Percentiles rank a stretch among this genome's conserved stretches.
Conservation (phyloP, 1,284 basidiomycete genomes). For the Cutaneotrichosporon cutaneum region DNA sequence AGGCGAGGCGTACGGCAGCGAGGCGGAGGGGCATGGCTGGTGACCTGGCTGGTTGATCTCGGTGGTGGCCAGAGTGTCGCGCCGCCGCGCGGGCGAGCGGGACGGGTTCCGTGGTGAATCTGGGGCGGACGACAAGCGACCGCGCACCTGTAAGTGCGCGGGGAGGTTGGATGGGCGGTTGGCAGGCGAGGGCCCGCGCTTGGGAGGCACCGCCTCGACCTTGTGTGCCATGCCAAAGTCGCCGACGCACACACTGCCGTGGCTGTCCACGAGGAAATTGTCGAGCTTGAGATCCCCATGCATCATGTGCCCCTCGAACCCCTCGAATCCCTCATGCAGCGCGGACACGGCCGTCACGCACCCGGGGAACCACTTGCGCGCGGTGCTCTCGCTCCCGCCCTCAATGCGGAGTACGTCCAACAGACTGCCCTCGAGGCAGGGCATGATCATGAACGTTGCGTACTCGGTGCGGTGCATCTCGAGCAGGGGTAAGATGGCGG, state of each 20-base stretch:
- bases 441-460: constrained; percentile 79
- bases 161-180: constrained; percentile 11
- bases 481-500: constrained; percentile 75
- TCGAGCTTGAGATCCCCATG: constrained; percentile 96
- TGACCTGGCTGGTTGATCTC: constrained; percentile 1
- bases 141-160: constrained; percentile 1
- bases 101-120: neutral
- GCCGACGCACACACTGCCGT: constrained; percentile 57
- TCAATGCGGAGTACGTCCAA: constrained; percentile 74
- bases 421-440: constrained; percentile 76
- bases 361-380: constrained; percentile 84
- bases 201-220: neutral
- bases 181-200: constrained; percentile 20
- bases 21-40: constrained; percentile 68
- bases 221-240: constrained; percentile 52
- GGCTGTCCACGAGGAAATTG: constrained; percentile 87
- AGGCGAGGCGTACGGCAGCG: constrained; percentile 84
- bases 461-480: constrained; percentile 61
- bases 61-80: constrained; percentile 13
- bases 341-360: constrained; percentile 82
- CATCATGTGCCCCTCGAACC: constrained; percentile 64
- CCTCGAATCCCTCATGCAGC: constrained; percentile 64
- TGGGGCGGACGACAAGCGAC: constrained; percentile 7
- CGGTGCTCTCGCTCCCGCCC: constrained; percentile 62
- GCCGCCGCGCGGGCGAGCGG: constrained; percentile 16